These are phyloP conservation scores for Botrytis fragariae DNA, from an alignment of 2,329 filamentous ascomycete genomes.

Conservation along the genomic window DNA sequence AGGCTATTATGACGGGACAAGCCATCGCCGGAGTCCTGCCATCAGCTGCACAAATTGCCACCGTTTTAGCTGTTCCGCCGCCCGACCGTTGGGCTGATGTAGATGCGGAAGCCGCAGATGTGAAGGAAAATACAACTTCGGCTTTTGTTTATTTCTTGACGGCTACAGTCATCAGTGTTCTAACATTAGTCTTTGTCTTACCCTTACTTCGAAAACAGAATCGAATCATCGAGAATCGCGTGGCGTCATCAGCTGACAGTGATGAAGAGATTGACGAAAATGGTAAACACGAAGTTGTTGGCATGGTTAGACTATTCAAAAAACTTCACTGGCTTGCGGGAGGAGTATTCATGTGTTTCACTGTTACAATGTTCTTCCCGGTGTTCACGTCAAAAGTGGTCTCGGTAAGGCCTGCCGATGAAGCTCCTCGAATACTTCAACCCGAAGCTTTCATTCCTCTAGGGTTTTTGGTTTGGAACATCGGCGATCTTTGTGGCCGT, in stretches of 20 bases:
- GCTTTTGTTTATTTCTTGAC: slow-evolving; percentile 92
- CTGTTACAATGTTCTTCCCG: slow-evolving; percentile 89
- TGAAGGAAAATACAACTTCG: slow-evolving; percentile 56
- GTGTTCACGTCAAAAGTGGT: slow-evolving; percentile 76
- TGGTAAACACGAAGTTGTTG: slow-evolving; percentile 49
- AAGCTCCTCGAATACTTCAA: slow-evolving; percentile 59
- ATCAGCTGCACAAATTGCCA: slow-evolving; percentile 79
- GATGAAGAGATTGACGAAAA: slow-evolving; percentile 52
- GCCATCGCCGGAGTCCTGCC: slow-evolving; percentile 89
- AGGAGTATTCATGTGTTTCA: slow-evolving; percentile 79
- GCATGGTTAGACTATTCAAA: slow-evolving; percentile 64
- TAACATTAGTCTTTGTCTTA: slow-evolving; percentile 70
- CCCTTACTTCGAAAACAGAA: slow-evolving; percentile 65
- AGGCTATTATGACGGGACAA: slow-evolving; percentile 95
- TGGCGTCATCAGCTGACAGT: slow-evolving; percentile 51
- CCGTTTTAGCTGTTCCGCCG: slow-evolving; percentile 66
- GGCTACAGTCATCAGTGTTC: slow-evolving; percentile 70
- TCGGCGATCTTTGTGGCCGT: slow-evolving; percentile 79
- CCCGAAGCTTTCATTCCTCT: slow-evolving; percentile 83
- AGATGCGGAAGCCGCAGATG: slow-evolving; percentile 28
- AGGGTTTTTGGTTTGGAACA: slow-evolving; percentile 90
- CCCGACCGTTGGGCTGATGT: slow-evolving; percentile 39
- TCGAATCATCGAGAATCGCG: slow-evolving; percentile 50
- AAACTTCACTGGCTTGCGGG: slow-evolving; percentile 77
- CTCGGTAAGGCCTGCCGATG: slow-evolving; percentile 44